phyloP scores from a whole-genome alignment of 352 stramenopile genomes.

The Phytophthora meadii region DNA sequence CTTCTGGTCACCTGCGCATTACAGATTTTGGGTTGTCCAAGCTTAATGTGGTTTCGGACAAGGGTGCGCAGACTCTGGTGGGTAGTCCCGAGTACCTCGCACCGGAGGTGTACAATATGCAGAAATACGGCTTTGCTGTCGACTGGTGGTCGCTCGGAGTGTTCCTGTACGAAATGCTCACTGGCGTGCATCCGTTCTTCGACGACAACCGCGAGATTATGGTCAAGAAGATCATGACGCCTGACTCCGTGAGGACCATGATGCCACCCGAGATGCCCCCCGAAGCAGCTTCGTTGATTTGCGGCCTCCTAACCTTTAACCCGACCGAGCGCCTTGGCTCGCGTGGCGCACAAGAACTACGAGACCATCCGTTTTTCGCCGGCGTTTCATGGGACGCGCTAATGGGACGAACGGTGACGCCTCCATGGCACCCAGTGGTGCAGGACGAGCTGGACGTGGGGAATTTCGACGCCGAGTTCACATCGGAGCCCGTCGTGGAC shows the following conservation, averaged over 20 bases:
- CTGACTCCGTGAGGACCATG: slow-evolving; percentile 56
- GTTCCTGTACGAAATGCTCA: slow-evolving; percentile 93
- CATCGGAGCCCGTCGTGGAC: slow-evolving; percentile 75
- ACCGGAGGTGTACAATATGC: slow-evolving; percentile 81
- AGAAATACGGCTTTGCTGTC: slow-evolving; percentile 85
- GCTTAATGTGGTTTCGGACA: slow-evolving; percentile 75
- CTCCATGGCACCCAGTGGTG: slow-evolving; percentile 71
- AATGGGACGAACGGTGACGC: slow-evolving; percentile 56
- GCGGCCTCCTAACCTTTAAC: slow-evolving; percentile 79
- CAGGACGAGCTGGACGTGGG: slow-evolving; percentile 76
- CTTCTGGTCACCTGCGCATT: slow-evolving; percentile 94
- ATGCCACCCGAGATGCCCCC: slow-evolving; percentile 76
- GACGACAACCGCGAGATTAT: slow-evolving; percentile 87
- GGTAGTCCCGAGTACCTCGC: slow-evolving; percentile 92
- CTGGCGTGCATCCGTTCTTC: slow-evolving; percentile 88
- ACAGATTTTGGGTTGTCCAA: slow-evolving; percentile 96
- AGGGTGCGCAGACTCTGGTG: slow-evolving; percentile 70
- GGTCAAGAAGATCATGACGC: slow-evolving; percentile 90
- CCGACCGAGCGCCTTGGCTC: slow-evolving; percentile 71
- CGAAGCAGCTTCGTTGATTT: slow-evolving; percentile 75
- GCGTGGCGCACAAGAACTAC: slow-evolving; percentile 68
- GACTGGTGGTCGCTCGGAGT: slow-evolving; percentile 95
- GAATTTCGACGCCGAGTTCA: slow-evolving; percentile 85
- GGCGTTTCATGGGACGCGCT: slow-evolving; percentile 86
- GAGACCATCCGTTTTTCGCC: slow-evolving; percentile 88